Base-by-base conservation (phyloP, 192 early-diverging fungal species). In the Dissophora globulifera region DNA sequence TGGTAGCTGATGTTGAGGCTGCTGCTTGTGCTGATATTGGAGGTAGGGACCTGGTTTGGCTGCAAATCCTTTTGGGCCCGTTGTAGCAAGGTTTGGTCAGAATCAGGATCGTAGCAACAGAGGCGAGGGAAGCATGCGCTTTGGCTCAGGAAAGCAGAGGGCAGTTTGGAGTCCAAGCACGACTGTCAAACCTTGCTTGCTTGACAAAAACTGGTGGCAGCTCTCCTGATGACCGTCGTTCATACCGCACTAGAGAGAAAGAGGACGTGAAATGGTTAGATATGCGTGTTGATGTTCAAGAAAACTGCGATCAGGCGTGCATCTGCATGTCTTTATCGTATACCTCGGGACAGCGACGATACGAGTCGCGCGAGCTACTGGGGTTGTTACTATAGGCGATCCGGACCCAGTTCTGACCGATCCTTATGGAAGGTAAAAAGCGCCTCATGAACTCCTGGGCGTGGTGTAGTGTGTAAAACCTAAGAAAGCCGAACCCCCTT, bases 161-260 rank as follows among this genome's bases (percentile, higher is more conserved):
- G n/a, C n/a, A n/a, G n/a, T n/a, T n/a, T n/a, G n/a, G 30, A 15
- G 45, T 66, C 58, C 58, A 66, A 61, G 57, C 58, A n/a, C n/a
- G 72, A 67, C 64, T 66, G 64, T 67, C 63, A 76, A 76, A 76
- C 72, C 64, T 76, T 66, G 72, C 72, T 66, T 67, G 64, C 69
- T 62, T 62, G 60, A 48, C 60, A 43, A 62, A 53, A 50, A 56
- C 20, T 51, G 58, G 22, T 33, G 51, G 52, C 58, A 61, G 38
- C 35, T 49, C 45, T 70, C 51, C 5, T 17, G 42, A 43, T 70
- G 68, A 17, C 23, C 51, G 30, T 54, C 68, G 25, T 49, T 55
- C 43, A 62, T 48, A 27, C 51, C 68, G 41, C 68, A 70, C 68
- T 70, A 46, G 26, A 38, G 35, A 38, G 13, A 38, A 38, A 38